Percentiles rank a stretch among this genome's conserved stretches.
These are phyloP conservation scores for Xylaria bambusicola DNA, from an alignment of 495 filamentous ascomycete species.

Conservation along the genomic window DNA sequence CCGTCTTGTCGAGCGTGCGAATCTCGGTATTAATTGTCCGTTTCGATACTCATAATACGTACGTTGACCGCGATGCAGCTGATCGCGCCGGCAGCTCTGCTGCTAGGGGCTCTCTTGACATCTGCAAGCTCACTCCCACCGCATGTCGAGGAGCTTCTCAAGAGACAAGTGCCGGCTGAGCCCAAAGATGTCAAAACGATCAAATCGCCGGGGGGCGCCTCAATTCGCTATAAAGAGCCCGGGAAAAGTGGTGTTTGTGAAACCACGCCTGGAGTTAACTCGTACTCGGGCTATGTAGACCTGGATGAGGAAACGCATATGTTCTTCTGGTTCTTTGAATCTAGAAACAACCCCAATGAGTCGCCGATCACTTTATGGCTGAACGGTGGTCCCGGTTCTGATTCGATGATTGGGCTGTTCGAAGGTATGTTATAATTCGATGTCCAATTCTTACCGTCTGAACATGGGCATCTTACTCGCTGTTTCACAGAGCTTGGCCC, in stretches of 20 bases:
- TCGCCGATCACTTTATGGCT: slow-evolving; percentile 63
- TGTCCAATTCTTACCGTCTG: neutral
- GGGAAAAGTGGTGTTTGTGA: slow-evolving; percentile 45
- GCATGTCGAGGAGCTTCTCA: slow-evolving; percentile 44
- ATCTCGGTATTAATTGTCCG: neutral
- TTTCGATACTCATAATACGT: too few relatives aligned
- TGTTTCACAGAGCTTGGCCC: slow-evolving; percentile 55
- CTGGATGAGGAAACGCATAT: slow-evolving; percentile 49
- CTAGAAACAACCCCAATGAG: slow-evolving; percentile 54
- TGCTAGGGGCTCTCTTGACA: slow-evolving; percentile 32
- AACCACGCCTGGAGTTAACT: slow-evolving; percentile 34
- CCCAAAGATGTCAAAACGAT: slow-evolving; percentile 59
- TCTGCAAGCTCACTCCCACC: slow-evolving; percentile 21
- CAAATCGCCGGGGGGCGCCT: slow-evolving; percentile 56
- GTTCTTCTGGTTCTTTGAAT: slow-evolving; percentile 74
- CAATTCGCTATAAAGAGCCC: slow-evolving; percentile 56
- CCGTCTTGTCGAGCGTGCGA: too few relatives aligned
- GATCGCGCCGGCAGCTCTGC: slow-evolving; percentile 22
- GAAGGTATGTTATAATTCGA: slow-evolving; percentile 44
- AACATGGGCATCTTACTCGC: slow-evolving; percentile 18
- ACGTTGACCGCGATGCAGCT: slow-evolving; percentile 11
- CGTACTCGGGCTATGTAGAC: slow-evolving; percentile 47
- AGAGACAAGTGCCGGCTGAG: slow-evolving; percentile 38
- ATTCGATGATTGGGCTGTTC: slow-evolving; percentile 65
- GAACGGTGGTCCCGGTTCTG: slow-evolving; percentile 59